phyloP scores from a whole-genome alignment of 441 rosid species.

The Syzygium malaccense region DNA sequence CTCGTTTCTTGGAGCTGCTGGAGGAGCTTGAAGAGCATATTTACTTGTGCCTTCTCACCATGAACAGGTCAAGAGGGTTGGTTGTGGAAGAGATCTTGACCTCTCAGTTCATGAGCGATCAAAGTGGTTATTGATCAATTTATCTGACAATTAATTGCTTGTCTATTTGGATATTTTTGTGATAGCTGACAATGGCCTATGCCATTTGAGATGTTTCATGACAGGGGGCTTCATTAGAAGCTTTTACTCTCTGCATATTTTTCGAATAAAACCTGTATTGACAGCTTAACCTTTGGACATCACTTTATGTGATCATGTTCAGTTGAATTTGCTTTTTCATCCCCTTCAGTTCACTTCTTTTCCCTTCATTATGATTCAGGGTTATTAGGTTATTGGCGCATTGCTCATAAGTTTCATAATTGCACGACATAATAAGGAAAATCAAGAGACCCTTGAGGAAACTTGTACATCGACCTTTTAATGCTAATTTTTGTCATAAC shows the following conservation, averaged over 20 bases:
- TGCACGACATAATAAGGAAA: too few relatives aligned
- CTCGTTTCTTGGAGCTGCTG: constrained; percentile 45
- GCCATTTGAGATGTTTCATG: not conserved
- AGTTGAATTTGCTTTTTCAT: not conserved
- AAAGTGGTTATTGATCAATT: not conserved
- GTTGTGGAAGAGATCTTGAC: constrained; percentile 31
- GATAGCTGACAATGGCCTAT: not conserved
- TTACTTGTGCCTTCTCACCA: constrained; percentile 60
- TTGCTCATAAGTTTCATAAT: not conserved
- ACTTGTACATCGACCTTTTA: too few relatives aligned
- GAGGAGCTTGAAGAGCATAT: constrained; percentile 71
- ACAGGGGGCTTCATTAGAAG: not conserved
- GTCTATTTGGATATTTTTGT: not conserved
- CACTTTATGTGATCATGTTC: not conserved
- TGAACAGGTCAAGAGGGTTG: constrained; percentile 68
- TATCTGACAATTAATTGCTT: not conserved
- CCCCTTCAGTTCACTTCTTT: not conserved
- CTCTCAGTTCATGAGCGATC: not conserved
- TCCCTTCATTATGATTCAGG: not conserved
- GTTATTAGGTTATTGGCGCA: not conserved
- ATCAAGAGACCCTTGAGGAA: too few relatives aligned
- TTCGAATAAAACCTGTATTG: not conserved
- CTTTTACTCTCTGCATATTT: not conserved
- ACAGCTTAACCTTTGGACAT: not conserved
- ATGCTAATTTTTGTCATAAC: too few relatives aligned